Evolutionary conservation across 1,284 basidiomycete genomes (phyloP).

Genomic region (Anthracocystis walkeri): DNA sequence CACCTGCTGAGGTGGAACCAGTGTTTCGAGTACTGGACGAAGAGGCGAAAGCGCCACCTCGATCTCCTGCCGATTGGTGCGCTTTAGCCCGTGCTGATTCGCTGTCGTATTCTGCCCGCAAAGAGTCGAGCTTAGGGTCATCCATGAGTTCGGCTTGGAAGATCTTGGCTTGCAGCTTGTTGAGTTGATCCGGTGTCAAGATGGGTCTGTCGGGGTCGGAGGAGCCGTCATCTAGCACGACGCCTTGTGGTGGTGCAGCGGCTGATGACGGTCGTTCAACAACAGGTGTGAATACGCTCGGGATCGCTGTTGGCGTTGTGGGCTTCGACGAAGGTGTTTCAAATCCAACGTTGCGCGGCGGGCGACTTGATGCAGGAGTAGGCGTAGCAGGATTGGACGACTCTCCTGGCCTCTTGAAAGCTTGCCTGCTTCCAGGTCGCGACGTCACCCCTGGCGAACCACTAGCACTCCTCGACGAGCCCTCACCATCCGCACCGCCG

Average conservation of each 20-base stretch:
- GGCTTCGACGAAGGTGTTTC: slow-evolving; percentile 44
- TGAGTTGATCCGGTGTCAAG: slow-evolving; percentile 76
- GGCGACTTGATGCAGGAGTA: slow-evolving; percentile 7
- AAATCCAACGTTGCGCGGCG: slow-evolving; percentile 42
- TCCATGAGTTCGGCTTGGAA: slow-evolving; percentile 88
- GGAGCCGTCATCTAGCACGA: slow-evolving; percentile 21
- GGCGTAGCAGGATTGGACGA: slow-evolving; percentile 40
- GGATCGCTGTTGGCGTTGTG: slow-evolving; percentile 47
- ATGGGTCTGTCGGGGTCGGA: slow-evolving; percentile 32
- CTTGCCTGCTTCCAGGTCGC: slow-evolving; percentile 38
- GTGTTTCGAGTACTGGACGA: background rate
- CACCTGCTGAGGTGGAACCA: background rate
- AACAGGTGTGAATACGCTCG: slow-evolving; percentile 51
- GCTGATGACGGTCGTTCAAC: slow-evolving; percentile 13
- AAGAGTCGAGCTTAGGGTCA: slow-evolving; percentile 76
- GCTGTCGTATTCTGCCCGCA: slow-evolving; percentile 86
- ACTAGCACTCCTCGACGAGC: slow-evolving; percentile 8
- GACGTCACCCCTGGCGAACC: slow-evolving; percentile 14
- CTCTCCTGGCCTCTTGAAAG: slow-evolving; percentile 58
- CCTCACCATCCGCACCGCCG: slow-evolving; percentile 13
- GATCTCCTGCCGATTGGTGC: slow-evolving; percentile 60
- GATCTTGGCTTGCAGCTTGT: slow-evolving; percentile 92
- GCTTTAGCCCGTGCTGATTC: slow-evolving; percentile 73
- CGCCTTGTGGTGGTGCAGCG: slow-evolving; percentile 7
- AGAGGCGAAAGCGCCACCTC: slow-evolving; percentile 46